Evolutionary conservation across 306 rosid genomes (phyloP), one percentile per base, ranked within the genome.

Genomic region (Senna tora): DNA sequence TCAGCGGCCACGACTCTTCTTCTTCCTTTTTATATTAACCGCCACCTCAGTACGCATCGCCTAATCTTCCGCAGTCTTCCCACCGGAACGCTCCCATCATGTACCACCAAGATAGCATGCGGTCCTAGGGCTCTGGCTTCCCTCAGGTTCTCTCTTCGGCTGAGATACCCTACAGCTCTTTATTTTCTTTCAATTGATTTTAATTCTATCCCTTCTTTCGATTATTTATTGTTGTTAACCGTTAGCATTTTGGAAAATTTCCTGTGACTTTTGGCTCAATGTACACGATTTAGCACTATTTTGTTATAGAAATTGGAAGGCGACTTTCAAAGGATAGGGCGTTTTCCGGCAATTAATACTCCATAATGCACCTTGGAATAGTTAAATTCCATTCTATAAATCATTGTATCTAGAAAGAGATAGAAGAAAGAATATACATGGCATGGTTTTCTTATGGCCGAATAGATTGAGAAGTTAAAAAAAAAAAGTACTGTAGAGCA

Each of bases 81-180:
- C 39, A 25, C 7, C 19, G 15, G 17, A 5, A 5, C 13, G 53
- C 53, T 47, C 15, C 53, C 53, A 47, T 47, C 53, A 15, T 47
- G 8, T 16, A 5, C 53, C 53, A 15, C 53, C 20, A 47, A 47
- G 16, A 25, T 28, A 7, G 33, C 32, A 14, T 21, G 12, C n/a
- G 11, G 20, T 28, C 33, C 69, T 43, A 43, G 21, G 13, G 38
- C 38, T 64, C 53, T 42, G 30, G 20, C 38, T 64, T 21, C 36
- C 21, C 38, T 64, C 69, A 21, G 38, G 69, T 28, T 64, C 53
- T 64, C 53, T 32, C 6, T 58, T 11, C n/a, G 43, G 7, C 42
- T 33, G 7, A 58, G 43, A 32, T 58, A n/a, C 43, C 43, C 20
- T 56, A 30, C 63, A 30, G 41, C 41, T 56, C 38, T 5, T 22